Evolutionary conservation across 2,329 filamentous ascomycete species (phyloP).

Genomic region (Paecilomyces dactylethromorphus): DNA sequence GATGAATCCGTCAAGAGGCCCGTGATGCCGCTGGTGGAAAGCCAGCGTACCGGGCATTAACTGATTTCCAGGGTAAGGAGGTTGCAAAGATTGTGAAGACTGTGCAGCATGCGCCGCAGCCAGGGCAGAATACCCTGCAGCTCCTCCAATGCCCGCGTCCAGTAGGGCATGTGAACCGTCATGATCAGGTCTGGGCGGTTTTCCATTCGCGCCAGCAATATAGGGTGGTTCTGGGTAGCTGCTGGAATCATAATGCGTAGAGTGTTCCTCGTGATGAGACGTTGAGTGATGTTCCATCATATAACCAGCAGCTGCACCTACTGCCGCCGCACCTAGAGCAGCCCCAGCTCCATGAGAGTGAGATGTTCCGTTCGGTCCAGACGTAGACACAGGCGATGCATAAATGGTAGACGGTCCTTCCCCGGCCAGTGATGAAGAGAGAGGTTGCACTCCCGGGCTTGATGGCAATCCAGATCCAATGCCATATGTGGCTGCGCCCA

Average conservation of each 20-base stretch:
- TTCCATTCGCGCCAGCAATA: constrained; percentile 13
- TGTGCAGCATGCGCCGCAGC: constrained; percentile 22
- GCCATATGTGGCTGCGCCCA: constrained; percentile 35
- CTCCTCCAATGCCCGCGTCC: constrained; percentile 35
- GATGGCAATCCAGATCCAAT: constrained; percentile 27
- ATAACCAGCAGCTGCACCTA: constrained; percentile 37
- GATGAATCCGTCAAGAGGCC: constrained; percentile 50
- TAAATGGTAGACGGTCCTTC: constrained; percentile 10
- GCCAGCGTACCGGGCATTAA: constrained; percentile 35
- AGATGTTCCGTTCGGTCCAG: constrained; percentile 15
- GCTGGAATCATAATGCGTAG: background rate
- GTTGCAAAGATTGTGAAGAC: no score
- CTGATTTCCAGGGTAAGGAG: constrained; percentile 3
- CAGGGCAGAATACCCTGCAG: constrained; percentile 30
- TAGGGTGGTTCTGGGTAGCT: constrained; percentile 1
- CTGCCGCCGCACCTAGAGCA: constrained; percentile 31
- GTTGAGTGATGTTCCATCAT: constrained; percentile 25
- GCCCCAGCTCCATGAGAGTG: constrained; percentile 25
- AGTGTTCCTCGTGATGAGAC: constrained; percentile 17
- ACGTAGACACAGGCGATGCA: constrained; percentile 8
- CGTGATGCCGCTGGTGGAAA: constrained; percentile 48
- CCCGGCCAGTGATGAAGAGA: background rate
- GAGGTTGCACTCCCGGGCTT: constrained; percentile 6
- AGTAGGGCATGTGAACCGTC: constrained; percentile 39
- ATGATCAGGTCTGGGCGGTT: constrained; percentile 35